Base-by-base conservation (phyloP, 2,329 filamentous ascomycete genomes). In the Ampelomyces quisqualis region DNA sequence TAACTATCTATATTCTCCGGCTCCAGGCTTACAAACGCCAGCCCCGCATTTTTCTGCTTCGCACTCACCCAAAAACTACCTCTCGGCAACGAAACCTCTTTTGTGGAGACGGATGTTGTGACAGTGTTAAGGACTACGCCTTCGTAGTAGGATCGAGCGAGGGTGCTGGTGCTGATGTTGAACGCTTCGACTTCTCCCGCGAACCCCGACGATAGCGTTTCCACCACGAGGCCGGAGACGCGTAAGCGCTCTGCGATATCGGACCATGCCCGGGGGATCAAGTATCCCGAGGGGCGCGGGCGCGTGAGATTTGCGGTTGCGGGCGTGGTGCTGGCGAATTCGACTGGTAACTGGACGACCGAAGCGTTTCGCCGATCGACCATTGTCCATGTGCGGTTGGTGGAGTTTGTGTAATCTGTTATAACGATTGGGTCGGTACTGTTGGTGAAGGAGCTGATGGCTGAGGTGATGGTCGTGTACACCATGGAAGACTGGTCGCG, bases 1-100 rank as follows among this genome's bases (percentile, higher is more conserved):
- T 64, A 68, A 4, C 57, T 62, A 31, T 69, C 65, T 20, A 65
- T 63, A 13, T 64, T 63, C 49, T 70, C 66, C 4, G 66, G 67
- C 43, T 70, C 65, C 5, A 69, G 46, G n/a, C 64, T 55, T 17
- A 65, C 60, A 47, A 69, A 67, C 2, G 67, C 65, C 13, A 69
- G 21, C 0, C 57, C 66, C 1, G 65, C 62, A 26, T 69, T 69
- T 49, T 68, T 69, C 53, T 70, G 67, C 40, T 52, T 52, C 17
- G 56, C 60, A 23, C 53, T 60, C 7, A 70, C 54, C 13, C 53
- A 57, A 40, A 65, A 70, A 20, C 63, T 67, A 1, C 67, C 64
- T 4, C 50, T 49, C 0, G 65, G 65, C 20, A 69, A 38, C 7
- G 42, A 43, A 3, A 70, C 47, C 2, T 60, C 50, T 17, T 48